Conservation (phyloP, 768 basidiomycete species). For the Leccinellum luteum region DNA sequence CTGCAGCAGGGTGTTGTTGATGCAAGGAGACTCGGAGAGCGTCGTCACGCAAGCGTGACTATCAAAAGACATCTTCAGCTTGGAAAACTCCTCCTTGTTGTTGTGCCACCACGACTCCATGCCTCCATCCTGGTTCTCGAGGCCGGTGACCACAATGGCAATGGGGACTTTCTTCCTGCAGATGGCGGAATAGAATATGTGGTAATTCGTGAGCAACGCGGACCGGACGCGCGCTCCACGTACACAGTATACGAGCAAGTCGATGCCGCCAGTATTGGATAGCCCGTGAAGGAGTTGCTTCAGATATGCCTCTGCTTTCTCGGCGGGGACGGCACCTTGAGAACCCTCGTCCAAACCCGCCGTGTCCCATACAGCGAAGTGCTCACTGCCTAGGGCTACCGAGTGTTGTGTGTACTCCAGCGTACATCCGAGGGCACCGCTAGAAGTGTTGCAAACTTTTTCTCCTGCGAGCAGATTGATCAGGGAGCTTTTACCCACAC, state of each 20-base stretch:
- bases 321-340: constrained; percentile 27
- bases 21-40: constrained; percentile 10
- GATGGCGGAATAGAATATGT: constrained; percentile 38
- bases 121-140: constrained; percentile 35
- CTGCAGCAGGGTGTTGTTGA: constrained; percentile 9
- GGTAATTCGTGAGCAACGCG: constrained; percentile 37
- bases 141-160: constrained; percentile 39
- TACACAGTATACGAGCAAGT: constrained; percentile 41
- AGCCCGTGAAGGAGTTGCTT: constrained; percentile 36
- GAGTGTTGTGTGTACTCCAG: constrained; percentile 28
- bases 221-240: constrained; percentile 38
- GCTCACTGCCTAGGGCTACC: constrained; percentile 15
- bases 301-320: constrained; percentile 31
- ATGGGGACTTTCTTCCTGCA: constrained; percentile 40
- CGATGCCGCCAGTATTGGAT: constrained; percentile 34
- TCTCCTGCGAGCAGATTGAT: constrained; percentile 39
- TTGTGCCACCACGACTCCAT: constrained; percentile 35
- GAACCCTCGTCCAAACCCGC: constrained; percentile 32
- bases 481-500: constrained; percentile 44
- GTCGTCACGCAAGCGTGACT: constrained; percentile 35
- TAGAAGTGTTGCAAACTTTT: constrained; percentile 29
- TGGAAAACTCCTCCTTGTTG: constrained; percentile 24
- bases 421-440: constrained; percentile 35
- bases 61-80: constrained; percentile 27
- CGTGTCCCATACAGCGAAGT: constrained; percentile 33